Evolutionary conservation across 1,139 yeast species (phyloP), one percentile per base, ranked within the genome.

Genomic region (Debaryomycetaceae sp.): DNA sequence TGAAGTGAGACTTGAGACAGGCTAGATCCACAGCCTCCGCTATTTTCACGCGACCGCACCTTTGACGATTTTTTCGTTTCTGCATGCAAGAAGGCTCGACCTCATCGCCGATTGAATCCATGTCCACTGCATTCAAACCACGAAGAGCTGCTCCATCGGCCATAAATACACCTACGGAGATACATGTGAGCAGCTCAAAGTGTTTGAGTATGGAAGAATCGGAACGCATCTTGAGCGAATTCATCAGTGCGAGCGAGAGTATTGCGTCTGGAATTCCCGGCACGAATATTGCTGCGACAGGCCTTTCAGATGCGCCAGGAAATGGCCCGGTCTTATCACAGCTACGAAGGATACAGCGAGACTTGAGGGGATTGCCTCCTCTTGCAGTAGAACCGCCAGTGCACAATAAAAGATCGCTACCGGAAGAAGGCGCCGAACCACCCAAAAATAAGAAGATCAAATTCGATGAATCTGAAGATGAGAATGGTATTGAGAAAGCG

Each of bases 351-450:
- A 62, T 78, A 22, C 83, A 76, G 47, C 65, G 87, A 53, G 81
- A 76, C 43, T 67, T 79, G 41, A 61, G 81, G 45, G 90, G 90
- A 3, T 66, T 79, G 36, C 85, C 87, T 4, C 86, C 86, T 14
- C 48, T 67, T 36, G 53, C 51, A 32, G 49, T 54, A 5, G 62
- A 55, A 29, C 27, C 33, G 5, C 20, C 20, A 18, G 10, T 10
- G 6, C 6, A 6, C 8, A 18, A 18, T 10, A 18, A 18, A 18
- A 6, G 48, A 37, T 51, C 39, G 38, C 45, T 30, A 47, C 41
- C 34, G 3, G 44, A 37, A 6, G 48, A 37, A 7, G 39, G 23
- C 4, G 25, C 32, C 10, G 34, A 26, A 11, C 48, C 37, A 22
- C 47, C 49, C 10, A 24, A 29, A 27, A 44, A 36, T 28, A 44